Conservation (phyloP, 768 basidiomycete species). For the Amanita pallidorosea region DNA sequence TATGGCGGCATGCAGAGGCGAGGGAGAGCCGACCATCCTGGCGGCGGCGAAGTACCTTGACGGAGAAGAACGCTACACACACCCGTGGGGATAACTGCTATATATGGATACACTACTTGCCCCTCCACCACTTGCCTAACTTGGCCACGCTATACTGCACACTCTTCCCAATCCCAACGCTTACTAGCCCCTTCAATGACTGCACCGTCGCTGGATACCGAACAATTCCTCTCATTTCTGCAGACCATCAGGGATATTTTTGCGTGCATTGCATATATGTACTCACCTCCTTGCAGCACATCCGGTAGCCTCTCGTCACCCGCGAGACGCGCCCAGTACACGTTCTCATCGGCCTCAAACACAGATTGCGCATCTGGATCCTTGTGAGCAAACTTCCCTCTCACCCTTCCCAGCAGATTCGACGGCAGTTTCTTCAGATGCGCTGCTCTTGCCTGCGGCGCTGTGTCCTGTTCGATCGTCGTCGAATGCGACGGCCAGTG, state of each 20-base stretch:
- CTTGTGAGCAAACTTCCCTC: slow-evolving; percentile 34
- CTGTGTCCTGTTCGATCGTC: slow-evolving; percentile 65
- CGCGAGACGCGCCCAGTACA: slow-evolving; percentile 67
- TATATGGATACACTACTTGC: slow-evolving; percentile 15
- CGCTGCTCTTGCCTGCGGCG: slow-evolving; percentile 53
- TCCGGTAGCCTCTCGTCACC: slow-evolving; percentile 46
- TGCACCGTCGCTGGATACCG: slow-evolving; percentile 78
- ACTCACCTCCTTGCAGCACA: slow-evolving; percentile 44
- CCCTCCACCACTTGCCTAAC: slow-evolving; percentile 75
- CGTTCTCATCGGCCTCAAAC: slow-evolving; percentile 56
- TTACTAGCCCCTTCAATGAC: slow-evolving; percentile 76
- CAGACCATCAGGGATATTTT: background rate
- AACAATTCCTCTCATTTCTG: slow-evolving; percentile 74
- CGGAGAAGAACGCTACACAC: background rate
- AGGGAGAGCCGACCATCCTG: background rate
- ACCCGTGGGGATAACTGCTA: slow-evolving; percentile 1
- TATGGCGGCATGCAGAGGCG: slow-evolving; percentile 6
- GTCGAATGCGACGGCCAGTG: slow-evolving; percentile 47
- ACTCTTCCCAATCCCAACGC: slow-evolving; percentile 74
- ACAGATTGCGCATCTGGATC: slow-evolving; percentile 13
- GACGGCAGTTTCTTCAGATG: slow-evolving; percentile 75
- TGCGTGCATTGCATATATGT: background rate
- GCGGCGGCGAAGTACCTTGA: background rate
- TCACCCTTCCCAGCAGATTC: slow-evolving; percentile 48
- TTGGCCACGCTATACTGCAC: slow-evolving; percentile 66